Base-by-base conservation (phyloP, 2,329 filamentous ascomycete species). In the Xylaria sp. region DNA sequence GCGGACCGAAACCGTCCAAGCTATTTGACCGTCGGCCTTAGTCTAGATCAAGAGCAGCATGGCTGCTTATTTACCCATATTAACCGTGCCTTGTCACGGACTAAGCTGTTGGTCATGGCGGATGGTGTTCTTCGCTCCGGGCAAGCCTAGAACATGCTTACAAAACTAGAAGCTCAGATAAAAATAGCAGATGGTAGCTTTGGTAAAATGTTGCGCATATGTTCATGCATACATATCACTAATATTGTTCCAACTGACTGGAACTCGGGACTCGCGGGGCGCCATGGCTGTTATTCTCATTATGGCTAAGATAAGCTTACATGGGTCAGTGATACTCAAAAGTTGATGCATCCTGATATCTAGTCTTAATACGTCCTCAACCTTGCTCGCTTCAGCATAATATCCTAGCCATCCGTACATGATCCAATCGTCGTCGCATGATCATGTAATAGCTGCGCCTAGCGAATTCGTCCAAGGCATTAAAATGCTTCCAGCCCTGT, bases 1-100 rank as follows among this genome's bases (percentile, higher is more conserved):
- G 8, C 56, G 34, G 24, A 12, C 17, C 9, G 45, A 32, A 9
- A 34, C 17, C 36, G 51, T 51, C 14, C 32, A 55, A 21, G 17
- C 4, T 24, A 36, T 48, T 39, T 30, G 45, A 61, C 51, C 14
- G 8, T 56, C n/a, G 51, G 27, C n/a, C 32, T 27, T 32, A 48
- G 56, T 65, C 65, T 65, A 61, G 61, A 61, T 68, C 57, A 27
- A 50, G 30, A 51, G 66, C 24, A 48, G 9, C 21, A 27, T 27
- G n/a, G 50, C 51, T 30, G 21, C 8, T 45, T 32, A 68, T 68
- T 68, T 68, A 68, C 51, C 66, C 61, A 68, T 58, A 65, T 68
- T 68, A 68, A 56, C 66, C 66, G 61, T 34, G 19, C 45, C 56
- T 27, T 11, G 57, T 61, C 45, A 57, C 11, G 24, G 57, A 32